Conservation (phyloP, 495 filamentous ascomycete genomes). For the Daldinia childiae region DNA sequence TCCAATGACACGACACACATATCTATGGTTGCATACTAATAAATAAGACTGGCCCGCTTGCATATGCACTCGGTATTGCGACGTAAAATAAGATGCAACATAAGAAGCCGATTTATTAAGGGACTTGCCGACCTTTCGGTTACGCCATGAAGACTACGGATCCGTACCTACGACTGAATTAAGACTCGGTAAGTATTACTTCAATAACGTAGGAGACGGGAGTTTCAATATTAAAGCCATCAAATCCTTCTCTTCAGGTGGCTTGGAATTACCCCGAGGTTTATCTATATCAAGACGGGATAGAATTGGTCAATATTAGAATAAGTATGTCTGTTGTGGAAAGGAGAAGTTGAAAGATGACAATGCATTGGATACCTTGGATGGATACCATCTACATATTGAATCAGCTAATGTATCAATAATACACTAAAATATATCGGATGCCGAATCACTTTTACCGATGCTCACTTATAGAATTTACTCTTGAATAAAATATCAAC, state of each 20-base stretch:
- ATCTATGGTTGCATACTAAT: conserved; percentile 5
- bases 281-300: not conserved
- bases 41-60: conserved; percentile 21
- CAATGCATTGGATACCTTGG: not conserved
- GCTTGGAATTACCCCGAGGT: not conserved
- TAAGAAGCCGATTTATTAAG: conserved; percentile 29
- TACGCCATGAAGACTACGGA: conserved; percentile 23
- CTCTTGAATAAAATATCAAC: not conserved
- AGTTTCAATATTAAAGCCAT: not conserved
- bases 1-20: conserved; percentile 25
- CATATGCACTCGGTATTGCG: conserved; percentile 26
- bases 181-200: conserved; percentile 24
- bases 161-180: not conserved
- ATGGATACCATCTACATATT: not conserved
- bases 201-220: not conserved
- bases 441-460: not conserved
- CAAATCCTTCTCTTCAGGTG: not conserved
- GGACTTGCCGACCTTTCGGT: conserved; percentile 19
- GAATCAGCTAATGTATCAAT: conserved; percentile 2
- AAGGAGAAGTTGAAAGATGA: not conserved
- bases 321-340: not conserved
- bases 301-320: not conserved
- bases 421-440: not conserved
- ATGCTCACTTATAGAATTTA: not conserved
- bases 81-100: conserved; percentile 31